Evolutionary conservation across 306 rosid species (phyloP), one percentile per base, ranked within the genome.

Genomic region (Begonia masoniana): DNA sequence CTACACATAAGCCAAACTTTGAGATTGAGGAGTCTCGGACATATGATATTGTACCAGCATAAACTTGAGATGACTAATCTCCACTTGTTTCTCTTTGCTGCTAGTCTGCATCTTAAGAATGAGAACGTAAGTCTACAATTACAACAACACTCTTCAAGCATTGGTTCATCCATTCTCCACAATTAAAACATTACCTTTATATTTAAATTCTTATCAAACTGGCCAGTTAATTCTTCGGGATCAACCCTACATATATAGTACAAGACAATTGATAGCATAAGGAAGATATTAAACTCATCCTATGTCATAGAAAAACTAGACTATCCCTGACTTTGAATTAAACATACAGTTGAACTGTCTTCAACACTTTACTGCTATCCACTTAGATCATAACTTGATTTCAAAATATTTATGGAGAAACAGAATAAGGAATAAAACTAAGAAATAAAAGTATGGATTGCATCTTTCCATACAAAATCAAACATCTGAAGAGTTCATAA

Each of bases 11-110:
- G 39, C 9, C 39, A 31, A 31, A 31, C 39, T 31, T 31, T 31
- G 39, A 31, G 39, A 31, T 31, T 31, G 9, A 6, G 39, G 39
- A 31, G 9, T 31, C 7, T 26, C 9, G 39, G 9, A 31, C 39
- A 52, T 42, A 43, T 71, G 51, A 61, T 59, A 56, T 52, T 66
- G 55, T 81, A 91, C 97, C 97, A 91, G 83, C 88, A 79, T 77
- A 68, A 64, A 68, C 67, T 83, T 91, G 65, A 91, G 96, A 66
- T 63, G 72, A 51, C 69, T 71, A 57, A 81, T 71, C 74, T 78
- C 96, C 54, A 62, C 76, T 69, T 78, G 76, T 46, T 63, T 73
- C 58, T 63, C 78, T 70, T 47, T 59, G 57, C 63, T 67, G 58
- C 70, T 66, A 52, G 66, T 73, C 97, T 91, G 82, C 48, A 53